Base-by-base conservation (phyloP, 805 yeast genomes). In the Wickerhamiella vanderwaltii region DNA sequence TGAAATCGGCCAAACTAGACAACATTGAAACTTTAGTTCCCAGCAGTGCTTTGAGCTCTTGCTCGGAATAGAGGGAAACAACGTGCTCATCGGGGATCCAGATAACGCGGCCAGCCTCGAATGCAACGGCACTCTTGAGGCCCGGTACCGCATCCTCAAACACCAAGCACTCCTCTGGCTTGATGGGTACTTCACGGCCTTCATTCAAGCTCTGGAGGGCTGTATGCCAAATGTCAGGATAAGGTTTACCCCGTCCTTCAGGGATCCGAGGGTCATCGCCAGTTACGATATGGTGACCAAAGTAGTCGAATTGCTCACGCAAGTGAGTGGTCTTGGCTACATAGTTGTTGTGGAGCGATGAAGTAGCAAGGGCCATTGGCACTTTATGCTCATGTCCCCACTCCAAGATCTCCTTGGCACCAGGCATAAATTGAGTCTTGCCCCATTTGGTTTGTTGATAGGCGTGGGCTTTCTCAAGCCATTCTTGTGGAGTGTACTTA, bases 121-220 rank as follows among this genome's bases (percentile, higher is more conserved):
- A 85, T 13, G 81, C 77, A 43, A 70, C 71, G 11, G 94, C 98
- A 3, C 95, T 79, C 13, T 65, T 55, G 17, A 88, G 88, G 2
- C 99, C 99, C 0, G 95, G 87, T 33, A 86, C 66, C 2, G 95
- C 97, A 61, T 91, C 99, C 65, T 91, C 98, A 60, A 91, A 91
- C 1, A 91, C 80, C 24, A 91, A 59, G 53, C 94, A 82, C 53
- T 91, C 95, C 24, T 74, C 76, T 3, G 88, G 80, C 42, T 58
- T 53, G 46, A 88, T 79, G 2, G 60, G 52, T 1, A 57, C 58
- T 2, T 56, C 52, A 39, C 77, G 68, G 33, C 72, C 72, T 17
- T 55, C 52, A 57, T 91, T 91, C 42, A 91, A 52, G 11, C 78
- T 69, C 15, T 67, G 72, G 46, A 91, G 68, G 33, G 96, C 94